Evolutionary conservation across 208 protist species (phyloP), one percentile per base, ranked within the genome.

Genomic region (Phytomonas serpens): DNA sequence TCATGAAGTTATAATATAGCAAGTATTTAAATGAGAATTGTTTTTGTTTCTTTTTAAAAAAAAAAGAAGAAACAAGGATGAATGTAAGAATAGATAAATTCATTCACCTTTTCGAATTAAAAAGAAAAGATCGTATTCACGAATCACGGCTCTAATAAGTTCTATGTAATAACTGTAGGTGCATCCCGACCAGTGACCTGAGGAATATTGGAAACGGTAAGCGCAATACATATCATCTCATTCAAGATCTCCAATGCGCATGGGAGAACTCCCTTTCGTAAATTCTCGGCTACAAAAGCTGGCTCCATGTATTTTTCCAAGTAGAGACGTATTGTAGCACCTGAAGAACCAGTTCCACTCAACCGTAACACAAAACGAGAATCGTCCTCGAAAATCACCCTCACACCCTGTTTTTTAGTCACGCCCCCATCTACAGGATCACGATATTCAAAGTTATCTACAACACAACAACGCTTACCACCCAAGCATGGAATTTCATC

Each of bases 121-220:
- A 64, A 64, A 32, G 10, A 64, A 37, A 11, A 64, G 4, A 37
- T 10, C 61, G 10, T 36, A 64, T 64, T 37, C 61, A 64, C 32
- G 31, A 64, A 37, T 64, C 4, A 13, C 10, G 7, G 11, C 4
- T 64, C 4, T 11, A 64, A 37, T 13, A 4, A 64, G 61, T 32
- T 32, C 87, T 92, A 99, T 38, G 98, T 99, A 69, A 99, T 98
- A 64, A 99, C 98, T 42, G 93, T 98, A n/a, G 98, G 97, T 37
- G 87, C 77, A 23, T 92, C 73, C 73, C 97, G 89, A 16, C 94
- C 94, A 32, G 97, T 99, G 75, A 92, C 80, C 40, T 86, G 64
- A n/a, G 80, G 29, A 29, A 99, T 84, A 51, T 95, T 68, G 19
- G 93, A 90, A 33, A 98, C 73, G 36, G 78, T 38, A 30, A 98